Evolutionary conservation across 208 protist species (phyloP), one percentile per base, ranked within the genome.

Genomic region (Leptomonas seymouri): DNA sequence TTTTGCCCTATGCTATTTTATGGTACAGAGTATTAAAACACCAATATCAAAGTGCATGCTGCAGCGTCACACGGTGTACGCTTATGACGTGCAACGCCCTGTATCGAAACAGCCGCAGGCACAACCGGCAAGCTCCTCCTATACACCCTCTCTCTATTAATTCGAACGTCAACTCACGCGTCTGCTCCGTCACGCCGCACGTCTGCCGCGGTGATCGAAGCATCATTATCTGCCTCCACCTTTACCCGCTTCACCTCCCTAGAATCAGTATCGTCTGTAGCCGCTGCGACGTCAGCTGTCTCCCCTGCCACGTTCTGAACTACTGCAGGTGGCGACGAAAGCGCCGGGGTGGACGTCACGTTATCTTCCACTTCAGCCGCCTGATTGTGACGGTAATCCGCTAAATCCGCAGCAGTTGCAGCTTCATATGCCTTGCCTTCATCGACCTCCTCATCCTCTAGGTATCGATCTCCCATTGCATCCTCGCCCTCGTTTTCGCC

Each of bases 401-500:
- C 46, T 3, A 12, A 23, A 49, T 53, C 42, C n/a, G 11, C 21
- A 6, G n/a, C 41, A 3, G 41, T 23, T 8, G 18, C 0, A 12
- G 28, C 58, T 7, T 51, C 56, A 12, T n/a, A 3, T 12, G 25
- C 36, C 9, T 39, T 9, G 18, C 56, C 48, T 31, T 53, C 4
- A 50, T 50, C 54, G 16, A 14, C 1, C 53, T 62, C 55, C 21
- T 31, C 44, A 18, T 42, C 30, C 18, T 21, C 41, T 14, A 15
- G 44, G 4, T 71, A 53, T 31, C 31, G 48, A 18, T 31, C 55
- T 27, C 6, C 16, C 31, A 44, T 44, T 18, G 21, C 39, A 18
- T 71, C 69, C 12, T 72, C 74, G 30, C 41, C 70, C 15, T 72
- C 69, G 59, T 70, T 70, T 6, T 77, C 74, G 6, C 44, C 67